These are phyloP conservation scores for Cladosporium sp. DNA, from an alignment of 2,329 filamentous ascomycete genomes.

Conservation along the genomic window DNA sequence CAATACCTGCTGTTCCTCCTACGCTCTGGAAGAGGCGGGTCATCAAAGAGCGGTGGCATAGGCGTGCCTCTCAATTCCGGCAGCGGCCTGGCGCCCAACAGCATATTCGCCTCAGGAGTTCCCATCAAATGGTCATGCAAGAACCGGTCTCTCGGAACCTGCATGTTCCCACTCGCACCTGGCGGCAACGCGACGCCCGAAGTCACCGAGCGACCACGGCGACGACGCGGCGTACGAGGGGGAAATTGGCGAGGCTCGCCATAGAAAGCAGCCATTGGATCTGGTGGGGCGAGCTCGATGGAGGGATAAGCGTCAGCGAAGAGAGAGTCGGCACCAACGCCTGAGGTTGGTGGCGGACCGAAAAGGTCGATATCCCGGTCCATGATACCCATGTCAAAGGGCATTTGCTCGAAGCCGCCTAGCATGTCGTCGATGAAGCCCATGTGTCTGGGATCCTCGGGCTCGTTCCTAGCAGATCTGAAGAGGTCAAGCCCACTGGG, in stretches of 20 bases:
- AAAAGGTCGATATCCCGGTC: not conserved
- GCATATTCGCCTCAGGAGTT: not conserved
- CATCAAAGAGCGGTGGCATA: not conserved
- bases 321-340: not conserved
- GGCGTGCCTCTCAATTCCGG: not conserved
- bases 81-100: not conserved
- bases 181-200: not conserved
- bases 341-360: not conserved
- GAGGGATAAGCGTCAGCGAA: not conserved
- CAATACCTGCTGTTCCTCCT: not conserved
- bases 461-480: not conserved
- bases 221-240: not conserved
- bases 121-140: not conserved
- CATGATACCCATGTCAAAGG: not conserved
- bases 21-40: not conserved
- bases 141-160: not conserved
- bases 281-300: not conserved
- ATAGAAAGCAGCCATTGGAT: not conserved
- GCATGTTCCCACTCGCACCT: not conserved
- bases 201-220: not conserved
- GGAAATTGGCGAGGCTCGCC: not conserved
- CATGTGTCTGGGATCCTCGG: not conserved
- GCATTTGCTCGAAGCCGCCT: not conserved
- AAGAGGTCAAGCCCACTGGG: not conserved
- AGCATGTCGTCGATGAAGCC: not conserved